Percentiles rank a stretch among this genome's conserved stretches.
Evolutionary conservation across 345 rosid genomes (phyloP).

Genomic region (Toxicodendron radicans): DNA sequence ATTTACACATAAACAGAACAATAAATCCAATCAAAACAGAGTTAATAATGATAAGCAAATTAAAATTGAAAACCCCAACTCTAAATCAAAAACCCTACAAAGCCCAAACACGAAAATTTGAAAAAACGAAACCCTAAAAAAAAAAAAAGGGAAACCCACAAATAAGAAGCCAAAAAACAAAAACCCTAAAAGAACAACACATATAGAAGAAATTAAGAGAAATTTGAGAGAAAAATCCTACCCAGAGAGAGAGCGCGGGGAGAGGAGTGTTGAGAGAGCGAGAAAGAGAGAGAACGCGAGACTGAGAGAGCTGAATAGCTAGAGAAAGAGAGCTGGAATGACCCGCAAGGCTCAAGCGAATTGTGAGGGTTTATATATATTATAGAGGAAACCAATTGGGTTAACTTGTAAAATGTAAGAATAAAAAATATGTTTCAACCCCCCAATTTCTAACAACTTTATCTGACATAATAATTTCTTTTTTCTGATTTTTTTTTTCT

Average conservation of each 20-base stretch:
- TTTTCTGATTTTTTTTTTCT: too few species aligned
- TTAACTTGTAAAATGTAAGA: too few species aligned
- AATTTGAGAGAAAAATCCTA: not conserved
- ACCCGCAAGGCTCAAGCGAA: too few species aligned
- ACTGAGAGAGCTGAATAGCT: not conserved
- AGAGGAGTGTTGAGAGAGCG: not conserved
- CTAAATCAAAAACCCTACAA: not conserved
- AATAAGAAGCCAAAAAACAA: not conserved
- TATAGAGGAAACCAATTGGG: too few species aligned
- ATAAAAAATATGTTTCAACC: too few species aligned
- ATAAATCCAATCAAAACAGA: not conserved
- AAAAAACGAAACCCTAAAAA: not conserved
- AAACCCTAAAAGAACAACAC: not conserved
- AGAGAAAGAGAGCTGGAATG: not conserved
- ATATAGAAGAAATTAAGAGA: not conserved
- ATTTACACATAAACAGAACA: not conserved
- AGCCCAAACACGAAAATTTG: not conserved
- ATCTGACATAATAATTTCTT: too few species aligned
- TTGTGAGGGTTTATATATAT: too few species aligned
- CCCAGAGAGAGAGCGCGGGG: not conserved
- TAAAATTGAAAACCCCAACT: not conserved
- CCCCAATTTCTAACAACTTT: too few species aligned
- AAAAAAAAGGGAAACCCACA: not conserved
- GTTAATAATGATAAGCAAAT: not conserved
- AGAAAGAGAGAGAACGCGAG: slow-evolving; percentile 10